Percentiles rank a stretch among this genome's conserved stretches.
Evolutionary conservation across 495 filamentous ascomycete genomes (phyloP).

Genomic region (Halenospora varia): DNA sequence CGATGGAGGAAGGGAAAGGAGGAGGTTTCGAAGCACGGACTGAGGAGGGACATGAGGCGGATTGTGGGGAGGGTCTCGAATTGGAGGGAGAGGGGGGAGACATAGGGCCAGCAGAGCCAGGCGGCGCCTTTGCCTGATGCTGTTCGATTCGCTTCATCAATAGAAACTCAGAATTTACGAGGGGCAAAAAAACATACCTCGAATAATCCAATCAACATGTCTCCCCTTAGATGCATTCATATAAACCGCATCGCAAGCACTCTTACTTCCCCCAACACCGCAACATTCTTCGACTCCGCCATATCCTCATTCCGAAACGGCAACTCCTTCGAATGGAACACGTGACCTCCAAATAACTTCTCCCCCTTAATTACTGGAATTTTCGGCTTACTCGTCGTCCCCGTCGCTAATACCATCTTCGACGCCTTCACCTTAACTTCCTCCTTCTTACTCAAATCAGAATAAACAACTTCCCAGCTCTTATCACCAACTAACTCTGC

Average conservation of each 20-base stretch:
- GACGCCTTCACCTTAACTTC: constrained; percentile 15
- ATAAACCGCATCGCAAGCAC: constrained; percentile 70
- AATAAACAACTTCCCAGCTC: constrained; percentile 35
- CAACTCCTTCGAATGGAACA: constrained; percentile 61
- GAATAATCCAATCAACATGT: constrained; percentile 72
- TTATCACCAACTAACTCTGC: constrained; percentile 41
- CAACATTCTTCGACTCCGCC: neutral
- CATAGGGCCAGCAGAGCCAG: constrained; percentile 63
- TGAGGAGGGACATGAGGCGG: constrained; percentile 53
- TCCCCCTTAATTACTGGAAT: constrained; percentile 44
- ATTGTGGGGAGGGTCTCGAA: constrained; percentile 61
- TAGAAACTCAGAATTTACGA: constrained; percentile 5
- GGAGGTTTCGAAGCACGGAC: constrained; percentile 38
- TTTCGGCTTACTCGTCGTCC: constrained; percentile 58
- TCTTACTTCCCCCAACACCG: constrained; percentile 44
- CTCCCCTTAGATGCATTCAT: constrained; percentile 58
- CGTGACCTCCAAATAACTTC: constrained; percentile 45
- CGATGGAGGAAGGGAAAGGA: constrained; percentile 30
- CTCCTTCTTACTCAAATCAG: constrained; percentile 2
- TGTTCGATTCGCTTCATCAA: constrained; percentile 31
- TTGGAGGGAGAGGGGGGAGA: constrained; percentile 51
- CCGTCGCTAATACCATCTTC: constrained; percentile 66
- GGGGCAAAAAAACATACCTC: constrained; percentile 33
- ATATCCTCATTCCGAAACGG: neutral
- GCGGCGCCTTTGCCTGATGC: constrained; percentile 58